Base-by-base conservation (phyloP, 208 protist species). In the Phytomonas sp. region DNA sequence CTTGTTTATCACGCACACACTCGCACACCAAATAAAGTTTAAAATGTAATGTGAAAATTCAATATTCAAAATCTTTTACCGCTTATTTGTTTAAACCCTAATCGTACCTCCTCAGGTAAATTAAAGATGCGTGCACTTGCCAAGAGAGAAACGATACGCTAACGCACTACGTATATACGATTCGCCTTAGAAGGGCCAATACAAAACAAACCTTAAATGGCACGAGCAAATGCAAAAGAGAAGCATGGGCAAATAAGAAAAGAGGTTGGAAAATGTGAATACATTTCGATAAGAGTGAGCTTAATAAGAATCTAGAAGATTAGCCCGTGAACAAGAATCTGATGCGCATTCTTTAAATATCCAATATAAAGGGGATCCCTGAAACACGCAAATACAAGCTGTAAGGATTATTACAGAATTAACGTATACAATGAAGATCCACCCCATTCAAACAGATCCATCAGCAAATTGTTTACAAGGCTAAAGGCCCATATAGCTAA, bases 341-440 rank as follows among this genome's bases (percentile, higher is more conserved):
- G 6, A 23, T 29, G 13, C 31, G 23, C 33, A 32, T 31, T 2
- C 5, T 23, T 23, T 60, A 72, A 51, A 30, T 72, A 4, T 68
- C 4, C 68, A 56, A 73, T 46, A 73, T 20, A 64, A 9, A 71
- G 51, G 65, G 34, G 1, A 46, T 8, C 40, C 40, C 6, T 34
- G 33, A 34, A 66, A 46, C 37, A 70, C 17, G 7, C 61, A 62
- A 73, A 37, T 26, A 65, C 56, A 70, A 68, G 37, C 67, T n/a
- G 63, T 32, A 36, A 31, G 67, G 26, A 66, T 0, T 32, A 62
- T n/a, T 51, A 26, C n/a, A 30, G 0, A 20, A 17, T 46, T 46
- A 17, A 46, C 1, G 40, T 15, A 46, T 46, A 46, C 13, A 46
- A 46, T 20, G 40, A 46, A 9, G 15, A 46, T 46, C 40, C 15